Percentiles rank a stretch among this genome's conserved stretches.
Conservation (phyloP, 2,329 filamentous ascomycete genomes). For the Trichoderma koningiopsis region DNA sequence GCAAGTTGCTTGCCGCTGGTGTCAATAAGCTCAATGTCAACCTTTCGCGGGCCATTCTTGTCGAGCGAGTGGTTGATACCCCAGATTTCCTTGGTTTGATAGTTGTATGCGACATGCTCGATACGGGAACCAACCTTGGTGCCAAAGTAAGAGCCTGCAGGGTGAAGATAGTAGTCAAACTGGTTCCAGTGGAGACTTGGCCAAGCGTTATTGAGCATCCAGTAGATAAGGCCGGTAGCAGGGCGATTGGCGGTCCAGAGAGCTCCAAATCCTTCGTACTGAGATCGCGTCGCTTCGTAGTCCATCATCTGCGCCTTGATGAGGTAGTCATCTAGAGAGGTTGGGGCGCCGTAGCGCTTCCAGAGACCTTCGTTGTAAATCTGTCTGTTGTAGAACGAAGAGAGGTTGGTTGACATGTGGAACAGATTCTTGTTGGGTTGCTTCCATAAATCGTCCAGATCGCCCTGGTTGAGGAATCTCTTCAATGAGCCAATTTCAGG, state of each 20-base stretch:
- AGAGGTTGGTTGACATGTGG: slow-evolving; percentile 61
- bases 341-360: slow-evolving; percentile 53
- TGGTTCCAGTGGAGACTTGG: slow-evolving; percentile 66
- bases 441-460: slow-evolving; percentile 60
- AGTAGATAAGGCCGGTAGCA: slow-evolving; percentile 64
- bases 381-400: slow-evolving; percentile 56
- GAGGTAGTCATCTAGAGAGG: slow-evolving; percentile 58
- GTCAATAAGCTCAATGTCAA: slow-evolving; percentile 54
- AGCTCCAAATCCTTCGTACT: slow-evolving; percentile 59
- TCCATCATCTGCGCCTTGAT: slow-evolving; percentile 63
- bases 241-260: slow-evolving; percentile 53
- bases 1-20: slow-evolving; percentile 48
- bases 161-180: slow-evolving; percentile 64
- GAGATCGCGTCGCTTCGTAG: slow-evolving; percentile 62
- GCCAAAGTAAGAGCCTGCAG: slow-evolving; percentile 61
- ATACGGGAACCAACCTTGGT: slow-evolving; percentile 52
- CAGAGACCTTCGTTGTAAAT: slow-evolving; percentile 61
- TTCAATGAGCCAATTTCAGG: slow-evolving; percentile 57
- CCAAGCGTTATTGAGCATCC: slow-evolving; percentile 69
- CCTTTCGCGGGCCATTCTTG: slow-evolving; percentile 41
- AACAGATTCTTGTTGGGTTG: slow-evolving; percentile 54
- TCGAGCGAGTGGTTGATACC: slow-evolving; percentile 57
- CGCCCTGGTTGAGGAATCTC: slow-evolving; percentile 53
- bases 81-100: slow-evolving; percentile 48
- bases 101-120: slow-evolving; percentile 61